These are phyloP conservation scores for Kuraishia molischiana DNA, from an alignment of 805 yeast species.

Conservation along the genomic window DNA sequence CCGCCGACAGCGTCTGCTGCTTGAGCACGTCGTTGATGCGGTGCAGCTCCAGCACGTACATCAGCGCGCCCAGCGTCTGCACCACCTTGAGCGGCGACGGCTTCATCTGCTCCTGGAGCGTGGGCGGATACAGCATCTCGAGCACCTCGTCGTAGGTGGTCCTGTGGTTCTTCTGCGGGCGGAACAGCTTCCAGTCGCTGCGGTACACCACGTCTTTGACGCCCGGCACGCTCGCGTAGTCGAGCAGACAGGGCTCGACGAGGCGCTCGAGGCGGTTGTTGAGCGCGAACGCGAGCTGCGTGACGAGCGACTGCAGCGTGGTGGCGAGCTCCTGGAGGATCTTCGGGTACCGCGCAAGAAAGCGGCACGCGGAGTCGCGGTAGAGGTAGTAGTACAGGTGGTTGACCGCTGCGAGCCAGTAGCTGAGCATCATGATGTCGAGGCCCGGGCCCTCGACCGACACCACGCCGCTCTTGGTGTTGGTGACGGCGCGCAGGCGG, in stretches of 20 bases:
- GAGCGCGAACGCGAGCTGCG: slow-evolving; percentile 58
- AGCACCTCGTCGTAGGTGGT: slow-evolving; percentile 65
- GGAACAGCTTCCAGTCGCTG: slow-evolving; percentile 50
- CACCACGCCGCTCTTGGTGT: slow-evolving; percentile 47
- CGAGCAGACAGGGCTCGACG: slow-evolving; percentile 58
- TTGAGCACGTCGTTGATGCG: slow-evolving; percentile 70
- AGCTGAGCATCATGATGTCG: slow-evolving; percentile 65
- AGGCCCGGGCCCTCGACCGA: slow-evolving; percentile 32
- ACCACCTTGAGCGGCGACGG: slow-evolving; percentile 85
- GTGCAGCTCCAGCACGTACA: slow-evolving; percentile 76
- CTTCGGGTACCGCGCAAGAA: slow-evolving; percentile 44
- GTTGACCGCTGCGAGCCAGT: slow-evolving; percentile 81
- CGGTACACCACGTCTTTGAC: slow-evolving; percentile 68
- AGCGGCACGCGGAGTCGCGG: slow-evolving; percentile 45
- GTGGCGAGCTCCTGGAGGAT: slow-evolving; percentile 50
- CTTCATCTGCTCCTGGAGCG: slow-evolving; percentile 65
- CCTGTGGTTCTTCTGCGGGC: slow-evolving; percentile 28
- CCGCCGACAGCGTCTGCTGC: slow-evolving; percentile 68
- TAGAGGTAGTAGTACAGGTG: slow-evolving; percentile 69
- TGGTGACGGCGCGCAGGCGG: slow-evolving; percentile 48
- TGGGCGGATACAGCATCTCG: slow-evolving; percentile 76
- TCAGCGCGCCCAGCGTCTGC: slow-evolving; percentile 80
- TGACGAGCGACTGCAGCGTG: slow-evolving; percentile 47
- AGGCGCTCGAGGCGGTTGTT: slow-evolving; percentile 48
- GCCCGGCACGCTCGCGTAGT: slow-evolving; percentile 78